Conservation (phyloP, 1,284 basidiomycete genomes). For the Ganoderma leucocontextum region DNA sequence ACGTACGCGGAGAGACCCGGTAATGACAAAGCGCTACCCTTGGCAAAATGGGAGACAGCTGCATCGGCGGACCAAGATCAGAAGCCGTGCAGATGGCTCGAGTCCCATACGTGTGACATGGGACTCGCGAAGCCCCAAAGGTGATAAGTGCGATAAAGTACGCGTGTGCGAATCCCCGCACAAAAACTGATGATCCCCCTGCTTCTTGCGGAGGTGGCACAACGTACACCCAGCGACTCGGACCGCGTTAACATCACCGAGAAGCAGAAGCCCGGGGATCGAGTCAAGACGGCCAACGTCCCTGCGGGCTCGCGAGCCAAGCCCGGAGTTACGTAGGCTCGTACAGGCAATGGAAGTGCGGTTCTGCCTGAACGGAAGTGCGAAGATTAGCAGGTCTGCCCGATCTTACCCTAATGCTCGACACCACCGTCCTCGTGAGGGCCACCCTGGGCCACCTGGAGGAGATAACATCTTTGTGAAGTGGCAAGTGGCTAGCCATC, state of each 20-base stretch:
- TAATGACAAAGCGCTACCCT: not conserved
- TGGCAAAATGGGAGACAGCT: not conserved
- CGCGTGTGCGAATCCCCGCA: not conserved
- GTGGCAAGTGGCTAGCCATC: not conserved
- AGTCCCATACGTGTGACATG: not conserved
- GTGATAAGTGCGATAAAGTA: conserved; percentile 6
- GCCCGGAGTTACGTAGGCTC: not conserved
- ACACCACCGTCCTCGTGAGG: no score
- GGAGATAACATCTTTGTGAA: not conserved
- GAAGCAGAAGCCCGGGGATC: not conserved
- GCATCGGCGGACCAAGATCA: not conserved
- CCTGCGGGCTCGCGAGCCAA: not conserved
- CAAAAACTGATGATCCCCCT: conserved; percentile 1
- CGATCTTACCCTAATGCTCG: not conserved
- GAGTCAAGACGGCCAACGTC: not conserved
- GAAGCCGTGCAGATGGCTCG: not conserved
- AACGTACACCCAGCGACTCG: not conserved
- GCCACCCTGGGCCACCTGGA: no score
- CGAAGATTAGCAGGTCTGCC: not conserved
- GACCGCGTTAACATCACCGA: not conserved
- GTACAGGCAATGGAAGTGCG: not conserved
- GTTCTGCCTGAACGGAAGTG: not conserved
- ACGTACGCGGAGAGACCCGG: not conserved
- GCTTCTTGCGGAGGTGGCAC: not conserved
- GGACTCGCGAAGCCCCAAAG: not conserved